Conservation (phyloP, 495 filamentous ascomycete species). For the Aspergillus avenaceus region DNA sequence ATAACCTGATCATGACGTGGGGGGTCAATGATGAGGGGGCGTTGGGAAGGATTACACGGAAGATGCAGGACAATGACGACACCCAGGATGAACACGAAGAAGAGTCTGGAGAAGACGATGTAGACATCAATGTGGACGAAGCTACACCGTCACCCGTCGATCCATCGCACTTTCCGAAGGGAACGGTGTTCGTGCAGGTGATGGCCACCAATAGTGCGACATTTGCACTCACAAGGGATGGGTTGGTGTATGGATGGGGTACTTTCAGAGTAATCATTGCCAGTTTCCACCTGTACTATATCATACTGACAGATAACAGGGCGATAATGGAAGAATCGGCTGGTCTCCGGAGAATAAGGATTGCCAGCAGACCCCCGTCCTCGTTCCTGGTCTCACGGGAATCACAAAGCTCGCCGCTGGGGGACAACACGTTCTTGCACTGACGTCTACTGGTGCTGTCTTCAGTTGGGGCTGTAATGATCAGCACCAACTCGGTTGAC, state of each 20-base stretch:
- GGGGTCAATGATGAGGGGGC: conserved; percentile 70
- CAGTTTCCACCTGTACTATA: background rate
- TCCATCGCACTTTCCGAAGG: conserved; percentile 42
- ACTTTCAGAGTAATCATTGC: conserved; percentile 57
- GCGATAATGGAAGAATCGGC: conserved; percentile 67
- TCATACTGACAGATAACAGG: conserved; percentile 25
- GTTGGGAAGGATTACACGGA: conserved; percentile 61
- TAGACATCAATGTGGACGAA: conserved; percentile 57
- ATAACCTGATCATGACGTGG: conserved; percentile 67
- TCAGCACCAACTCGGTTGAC: conserved; percentile 64
- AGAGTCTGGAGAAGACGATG: conserved; percentile 38
- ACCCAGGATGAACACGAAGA: conserved; percentile 28
- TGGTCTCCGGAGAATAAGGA: conserved; percentile 46
- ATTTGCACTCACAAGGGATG: conserved; percentile 60
- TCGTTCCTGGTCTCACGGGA: conserved; percentile 54
- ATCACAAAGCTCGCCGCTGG: conserved; percentile 59
- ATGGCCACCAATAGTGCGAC: conserved; percentile 60
- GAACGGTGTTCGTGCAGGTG: conserved; percentile 54
- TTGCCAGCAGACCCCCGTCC: conserved; percentile 35
- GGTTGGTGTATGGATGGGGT: conserved; percentile 70
- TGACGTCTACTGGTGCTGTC: conserved; percentile 61
- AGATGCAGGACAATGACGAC: conserved; percentile 48
- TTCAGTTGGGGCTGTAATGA: conserved; percentile 71
- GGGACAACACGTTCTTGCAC: conserved; percentile 69
- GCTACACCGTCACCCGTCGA: conserved; percentile 51